A percentile compares a stretch with the other conserved stretches of the same genome.
Conservation (phyloP, 371 early-diverging fungal species). For the Saksenaea vasiformis region DNA sequence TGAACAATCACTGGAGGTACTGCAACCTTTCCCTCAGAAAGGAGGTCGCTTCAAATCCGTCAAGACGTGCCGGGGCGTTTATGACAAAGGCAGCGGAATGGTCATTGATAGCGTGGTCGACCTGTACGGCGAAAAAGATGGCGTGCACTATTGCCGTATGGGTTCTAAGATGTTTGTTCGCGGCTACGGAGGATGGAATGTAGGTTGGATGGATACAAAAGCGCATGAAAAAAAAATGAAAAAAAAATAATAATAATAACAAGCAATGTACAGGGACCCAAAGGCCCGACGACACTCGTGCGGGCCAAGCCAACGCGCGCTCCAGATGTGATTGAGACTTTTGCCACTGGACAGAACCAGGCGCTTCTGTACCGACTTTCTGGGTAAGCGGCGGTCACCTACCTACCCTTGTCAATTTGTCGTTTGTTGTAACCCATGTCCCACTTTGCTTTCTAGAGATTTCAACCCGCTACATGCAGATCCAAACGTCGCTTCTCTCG, state of each 20-base stretch:
- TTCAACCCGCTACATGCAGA: constrained; percentile 74
- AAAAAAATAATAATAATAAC: background rate
- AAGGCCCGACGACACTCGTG: constrained; percentile 45
- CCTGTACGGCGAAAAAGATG: constrained; percentile 57
- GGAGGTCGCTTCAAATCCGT: constrained; percentile 55
- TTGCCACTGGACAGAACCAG: constrained; percentile 48
- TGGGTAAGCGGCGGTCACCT: constrained; percentile 31
- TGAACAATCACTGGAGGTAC: constrained; percentile 66
- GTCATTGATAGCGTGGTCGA: constrained; percentile 58
- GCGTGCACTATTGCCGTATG: constrained; percentile 50
- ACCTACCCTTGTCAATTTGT: background rate
- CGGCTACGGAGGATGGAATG: constrained; percentile 62
- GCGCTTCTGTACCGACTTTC: constrained; percentile 71
- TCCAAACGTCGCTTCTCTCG: constrained; percentile 52
- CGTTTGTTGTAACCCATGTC: background rate
- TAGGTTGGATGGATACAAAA: too few relatives aligned
- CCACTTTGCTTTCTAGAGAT: constrained; percentile 37
- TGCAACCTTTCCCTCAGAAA: constrained; percentile 58
- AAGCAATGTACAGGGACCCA: constrained; percentile 38
- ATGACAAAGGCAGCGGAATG: constrained; percentile 70
- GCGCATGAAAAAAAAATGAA: too few relatives aligned
- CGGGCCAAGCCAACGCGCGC: constrained; percentile 49
- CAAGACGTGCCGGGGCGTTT: constrained; percentile 51
- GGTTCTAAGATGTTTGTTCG: constrained; percentile 50
- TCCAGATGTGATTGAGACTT: constrained; percentile 53